These are phyloP conservation scores for Candida krabiensis DNA, from an alignment of 805 yeast species.

Conservation along the genomic window DNA sequence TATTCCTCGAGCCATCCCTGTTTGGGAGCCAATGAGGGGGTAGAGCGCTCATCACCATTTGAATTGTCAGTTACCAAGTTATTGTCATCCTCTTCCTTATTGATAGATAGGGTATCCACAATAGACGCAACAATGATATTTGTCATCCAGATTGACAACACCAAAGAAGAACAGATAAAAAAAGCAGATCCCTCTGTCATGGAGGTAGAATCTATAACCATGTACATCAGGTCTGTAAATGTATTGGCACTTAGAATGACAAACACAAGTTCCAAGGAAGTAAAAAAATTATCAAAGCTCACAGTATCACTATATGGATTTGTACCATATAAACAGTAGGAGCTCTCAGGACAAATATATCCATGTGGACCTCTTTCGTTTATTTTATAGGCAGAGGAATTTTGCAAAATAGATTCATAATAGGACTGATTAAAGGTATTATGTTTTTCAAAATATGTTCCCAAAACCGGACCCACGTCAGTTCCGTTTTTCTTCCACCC, in stretches of 20 bases:
- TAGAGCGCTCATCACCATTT: background rate
- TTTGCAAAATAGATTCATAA: conserved; percentile 49
- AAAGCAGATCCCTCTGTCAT: conserved; percentile 60
- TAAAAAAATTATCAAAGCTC: conserved; percentile 75
- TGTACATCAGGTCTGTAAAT: conserved; percentile 80
- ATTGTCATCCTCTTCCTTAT: conserved; percentile 40
- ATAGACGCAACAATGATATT: conserved; percentile 79
- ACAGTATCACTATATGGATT: conserved; percentile 68
- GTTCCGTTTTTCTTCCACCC: conserved; percentile 1
- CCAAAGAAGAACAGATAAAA: conserved; percentile 63
- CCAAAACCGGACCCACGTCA: conserved; percentile 3
- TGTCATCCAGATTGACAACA: conserved; percentile 76
- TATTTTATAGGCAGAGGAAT: conserved; percentile 44
- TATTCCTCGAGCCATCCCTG: background rate
- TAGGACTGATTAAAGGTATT: conserved; percentile 74
- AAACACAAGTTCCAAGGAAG: conserved; percentile 75
- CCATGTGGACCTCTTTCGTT: conserved; percentile 56
- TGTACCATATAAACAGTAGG: conserved; percentile 60
- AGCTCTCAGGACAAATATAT: conserved; percentile 67
- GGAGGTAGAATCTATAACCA: conserved; percentile 73
- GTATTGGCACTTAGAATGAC: conserved; percentile 83
- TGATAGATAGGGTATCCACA: conserved; percentile 66
- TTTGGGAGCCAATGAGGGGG: no score
- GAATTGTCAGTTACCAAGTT: background rate
- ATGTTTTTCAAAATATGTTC: conserved; percentile 38